phyloP scores from a whole-genome alignment of 108 stramenopile genomes.

The Pseudonitzschia pungens region DNA sequence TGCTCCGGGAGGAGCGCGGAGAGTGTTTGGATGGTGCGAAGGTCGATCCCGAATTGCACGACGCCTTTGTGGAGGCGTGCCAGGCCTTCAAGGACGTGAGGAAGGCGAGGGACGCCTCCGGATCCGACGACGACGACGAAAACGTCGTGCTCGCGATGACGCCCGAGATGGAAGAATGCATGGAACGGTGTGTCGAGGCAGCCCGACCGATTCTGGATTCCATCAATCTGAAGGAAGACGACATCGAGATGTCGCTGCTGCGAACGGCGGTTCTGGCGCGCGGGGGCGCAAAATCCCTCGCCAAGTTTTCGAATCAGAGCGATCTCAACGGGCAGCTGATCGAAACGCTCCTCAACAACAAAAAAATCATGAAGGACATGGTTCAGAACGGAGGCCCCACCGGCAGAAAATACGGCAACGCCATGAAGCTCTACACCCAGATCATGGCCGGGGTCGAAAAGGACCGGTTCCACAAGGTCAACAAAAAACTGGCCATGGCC shows the following conservation, averaged over 20 bases:
- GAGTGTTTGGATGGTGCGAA: conserved; percentile 36
- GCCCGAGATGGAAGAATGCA: conserved; percentile 25
- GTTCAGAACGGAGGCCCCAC: conserved; percentile 37
- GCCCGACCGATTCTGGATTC: conserved; percentile 38
- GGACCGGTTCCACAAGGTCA: conserved; percentile 44
- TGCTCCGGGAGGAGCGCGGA: conserved; percentile 38
- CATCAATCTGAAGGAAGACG: conserved; percentile 31
- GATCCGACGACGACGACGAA: conserved; percentile 29
- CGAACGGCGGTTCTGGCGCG: conserved; percentile 34
- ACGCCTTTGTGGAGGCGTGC: conserved; percentile 37
- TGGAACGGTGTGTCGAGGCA: conserved; percentile 29
- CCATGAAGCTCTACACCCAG: conserved; percentile 40
- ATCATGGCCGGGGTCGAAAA: conserved; percentile 37
- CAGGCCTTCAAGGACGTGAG: conserved; percentile 38
- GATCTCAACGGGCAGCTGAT: conserved; percentile 36
- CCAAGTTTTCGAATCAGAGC: conserved; percentile 39
- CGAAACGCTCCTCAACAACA: conserved; percentile 45
- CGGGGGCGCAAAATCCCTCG: conserved; percentile 37
- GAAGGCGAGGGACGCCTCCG: conserved; percentile 37
- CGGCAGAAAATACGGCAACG: conserved; percentile 38
- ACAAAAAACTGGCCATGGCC: conserved; percentile 49
- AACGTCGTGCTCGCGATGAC: conserved; percentile 25
- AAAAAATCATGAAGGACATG: conserved; percentile 42
- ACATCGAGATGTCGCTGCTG: conserved; percentile 43
- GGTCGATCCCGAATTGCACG: conserved; percentile 37